These are phyloP conservation scores for Haplosporangium gracile DNA, from an alignment of 192 early-diverging fungal genomes.

Conservation along the genomic window DNA sequence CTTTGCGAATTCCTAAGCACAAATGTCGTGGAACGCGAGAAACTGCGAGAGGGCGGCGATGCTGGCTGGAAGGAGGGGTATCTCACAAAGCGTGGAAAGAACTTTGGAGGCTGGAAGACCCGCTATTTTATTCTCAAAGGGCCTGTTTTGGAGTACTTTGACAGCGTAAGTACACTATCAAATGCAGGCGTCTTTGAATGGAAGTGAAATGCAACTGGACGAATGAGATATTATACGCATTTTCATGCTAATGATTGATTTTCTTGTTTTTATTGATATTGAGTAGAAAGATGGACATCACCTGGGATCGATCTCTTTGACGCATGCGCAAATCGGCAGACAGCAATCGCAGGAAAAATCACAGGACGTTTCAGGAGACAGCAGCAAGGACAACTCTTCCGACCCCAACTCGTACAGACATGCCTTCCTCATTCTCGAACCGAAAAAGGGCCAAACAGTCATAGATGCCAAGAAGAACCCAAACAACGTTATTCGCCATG, in stretches of 20 bases:
- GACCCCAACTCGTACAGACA: conserved; percentile 82
- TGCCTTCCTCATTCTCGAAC: conserved; percentile 91
- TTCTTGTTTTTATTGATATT: neutral
- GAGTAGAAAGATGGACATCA: conserved; percentile 77
- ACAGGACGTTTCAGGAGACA: conserved; percentile 24
- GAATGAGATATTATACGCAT: conserved; percentile 9
- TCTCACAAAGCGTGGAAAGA: conserved; percentile 93
- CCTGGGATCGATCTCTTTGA: conserved; percentile 81
- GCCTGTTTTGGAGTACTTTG: conserved; percentile 85
- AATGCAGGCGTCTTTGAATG: neutral
- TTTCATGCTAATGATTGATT: conserved; percentile 4
- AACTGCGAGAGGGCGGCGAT: conserved; percentile 35
- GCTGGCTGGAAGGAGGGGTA: conserved; percentile 85
- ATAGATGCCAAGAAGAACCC: conserved; percentile 47
- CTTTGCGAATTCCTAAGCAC: conserved; percentile 86
- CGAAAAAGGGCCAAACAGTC: conserved; percentile 72
- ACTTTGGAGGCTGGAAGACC: conserved; percentile 98
- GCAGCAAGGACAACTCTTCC: conserved; percentile 35
- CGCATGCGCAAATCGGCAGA: conserved; percentile 78
- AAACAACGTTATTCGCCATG: conserved; percentile 67
- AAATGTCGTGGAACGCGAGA: conserved; percentile 68
- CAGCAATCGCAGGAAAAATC: conserved; percentile 59
- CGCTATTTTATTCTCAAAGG: conserved; percentile 85
- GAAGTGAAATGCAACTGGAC: neutral
- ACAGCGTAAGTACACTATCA: conserved; percentile 66